Evolutionary conservation across 306 rosid genomes (phyloP).

Genomic region (Sicyos edulis): DNA sequence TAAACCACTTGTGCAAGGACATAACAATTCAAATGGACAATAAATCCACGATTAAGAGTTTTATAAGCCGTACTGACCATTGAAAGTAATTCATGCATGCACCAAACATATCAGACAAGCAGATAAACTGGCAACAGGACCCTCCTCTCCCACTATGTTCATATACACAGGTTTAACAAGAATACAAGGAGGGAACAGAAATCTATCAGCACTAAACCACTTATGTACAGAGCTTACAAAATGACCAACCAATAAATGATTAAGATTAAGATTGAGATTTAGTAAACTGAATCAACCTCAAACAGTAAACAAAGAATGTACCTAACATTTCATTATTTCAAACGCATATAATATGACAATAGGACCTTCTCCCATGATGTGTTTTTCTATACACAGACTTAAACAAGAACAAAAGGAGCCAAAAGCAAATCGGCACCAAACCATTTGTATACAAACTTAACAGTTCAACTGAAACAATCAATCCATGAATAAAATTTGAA

Average conservation of each 20-base stretch:
- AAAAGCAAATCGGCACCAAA: background rate
- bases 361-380: background rate
- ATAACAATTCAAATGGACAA: background rate
- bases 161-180: background rate
- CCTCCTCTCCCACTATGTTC: background rate
- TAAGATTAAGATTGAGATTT: background rate
- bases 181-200: background rate
- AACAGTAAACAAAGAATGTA: background rate
- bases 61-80: background rate
- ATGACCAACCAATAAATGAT: background rate
- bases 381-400: background rate
- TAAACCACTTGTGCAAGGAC: background rate
- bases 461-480: background rate
- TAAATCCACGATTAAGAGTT: background rate
- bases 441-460: background rate
- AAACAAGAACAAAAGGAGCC: background rate
- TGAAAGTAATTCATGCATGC: background rate
- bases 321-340: background rate
- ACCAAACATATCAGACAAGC: background rate
- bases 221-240: background rate
- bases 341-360: background rate
- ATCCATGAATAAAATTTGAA: background rate
- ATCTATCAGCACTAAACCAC: background rate
- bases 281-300: background rate
- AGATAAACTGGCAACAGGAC: background rate